Percentiles rank a stretch among this genome's conserved stretches.
phyloP scores from a whole-genome alignment of 1,284 basidiomycete species.

The Fomitopsis pinicola region DNA sequence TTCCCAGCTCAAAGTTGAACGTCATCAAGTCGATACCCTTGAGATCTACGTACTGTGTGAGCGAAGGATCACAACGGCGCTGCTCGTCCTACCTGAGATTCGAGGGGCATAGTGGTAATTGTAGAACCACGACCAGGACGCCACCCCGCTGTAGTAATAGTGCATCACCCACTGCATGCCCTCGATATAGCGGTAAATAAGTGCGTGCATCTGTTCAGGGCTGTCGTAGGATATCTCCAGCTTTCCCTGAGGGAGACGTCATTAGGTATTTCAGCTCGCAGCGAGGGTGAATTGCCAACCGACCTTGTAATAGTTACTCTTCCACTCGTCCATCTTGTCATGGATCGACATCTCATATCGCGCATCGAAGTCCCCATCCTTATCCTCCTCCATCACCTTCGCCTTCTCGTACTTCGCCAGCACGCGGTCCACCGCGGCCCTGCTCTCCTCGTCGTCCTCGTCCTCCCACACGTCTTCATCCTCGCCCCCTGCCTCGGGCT shows the following conservation, averaged over 20 bases:
- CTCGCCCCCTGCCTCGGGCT: slow-evolving; percentile 20
- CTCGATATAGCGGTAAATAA: slow-evolving; percentile 85
- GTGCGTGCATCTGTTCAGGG: slow-evolving; percentile 58
- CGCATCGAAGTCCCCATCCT: slow-evolving; percentile 72
- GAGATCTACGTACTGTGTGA: slow-evolving; percentile 53
- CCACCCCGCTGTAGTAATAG: slow-evolving; percentile 97
- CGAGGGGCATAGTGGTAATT: slow-evolving; percentile 96
- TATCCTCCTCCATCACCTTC: slow-evolving; percentile 64
- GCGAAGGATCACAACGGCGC: not conserved
- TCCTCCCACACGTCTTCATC: slow-evolving; percentile 39
- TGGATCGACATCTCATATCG: slow-evolving; percentile 70
- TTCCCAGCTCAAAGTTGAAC: slow-evolving; percentile 85
- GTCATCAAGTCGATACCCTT: slow-evolving; percentile 71
- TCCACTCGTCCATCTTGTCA: slow-evolving; percentile 92
- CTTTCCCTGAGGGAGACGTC: slow-evolving; percentile 56
- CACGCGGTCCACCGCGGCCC: slow-evolving; percentile 77
- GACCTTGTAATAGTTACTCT: slow-evolving; percentile 86
- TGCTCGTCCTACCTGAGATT: slow-evolving; percentile 68
- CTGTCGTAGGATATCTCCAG: slow-evolving; percentile 75
- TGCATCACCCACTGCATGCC: slow-evolving; percentile 99
- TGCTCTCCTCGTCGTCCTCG: slow-evolving; percentile 43
- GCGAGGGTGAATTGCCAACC: slow-evolving; percentile 16
- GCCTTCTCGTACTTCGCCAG: slow-evolving; percentile 87
- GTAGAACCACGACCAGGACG: slow-evolving; percentile 99
- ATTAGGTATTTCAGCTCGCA: not conserved